phyloP scores from a whole-genome alignment of 2,329 filamentous ascomycete species.

The Cercospora sp. region DNA sequence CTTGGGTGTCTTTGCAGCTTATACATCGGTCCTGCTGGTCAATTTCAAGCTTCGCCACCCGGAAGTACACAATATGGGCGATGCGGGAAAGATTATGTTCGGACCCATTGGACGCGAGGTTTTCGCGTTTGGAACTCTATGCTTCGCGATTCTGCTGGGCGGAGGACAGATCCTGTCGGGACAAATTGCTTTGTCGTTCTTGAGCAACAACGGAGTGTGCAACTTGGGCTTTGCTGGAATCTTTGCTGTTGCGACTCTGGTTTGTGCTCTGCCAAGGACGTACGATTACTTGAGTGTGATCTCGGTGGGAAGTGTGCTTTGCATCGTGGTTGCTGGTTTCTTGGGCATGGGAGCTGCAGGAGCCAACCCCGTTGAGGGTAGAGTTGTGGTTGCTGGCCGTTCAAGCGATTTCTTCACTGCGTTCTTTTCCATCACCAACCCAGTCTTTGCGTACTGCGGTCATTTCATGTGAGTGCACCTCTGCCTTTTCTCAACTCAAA shows the following conservation, averaged over 20 bases:
- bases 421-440: slow-evolving; percentile 53
- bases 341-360: slow-evolving; percentile 51
- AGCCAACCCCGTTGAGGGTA: slow-evolving; percentile 41
- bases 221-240: slow-evolving; percentile 49
- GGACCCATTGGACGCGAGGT: slow-evolving; percentile 33
- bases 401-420: slow-evolving; percentile 47
- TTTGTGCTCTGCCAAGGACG: slow-evolving; percentile 52
- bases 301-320: slow-evolving; percentile 47
- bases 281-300: slow-evolving; percentile 51
- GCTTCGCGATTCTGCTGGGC: slow-evolving; percentile 55
- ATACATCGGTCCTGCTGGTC: slow-evolving; percentile 53
- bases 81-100: slow-evolving; percentile 39
- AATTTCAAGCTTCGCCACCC: slow-evolving; percentile 44
- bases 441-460: slow-evolving; percentile 55
- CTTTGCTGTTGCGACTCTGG: slow-evolving; percentile 50
- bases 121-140: slow-evolving; percentile 47
- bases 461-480: slow-evolving; percentile 56
- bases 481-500: slow-evolving; percentile 44
- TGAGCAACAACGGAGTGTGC: slow-evolving; percentile 52
- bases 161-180: slow-evolving; percentile 55
- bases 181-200: slow-evolving; percentile 50
- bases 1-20: slow-evolving; percentile 53
- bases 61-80: slow-evolving; percentile 41
- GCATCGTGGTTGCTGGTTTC: slow-evolving; percentile 52
- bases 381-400: slow-evolving; percentile 42